These are phyloP conservation scores for Mallotus nudiflorus DNA, from an alignment of 345 rosid genomes.

Conservation along the genomic window DNA sequence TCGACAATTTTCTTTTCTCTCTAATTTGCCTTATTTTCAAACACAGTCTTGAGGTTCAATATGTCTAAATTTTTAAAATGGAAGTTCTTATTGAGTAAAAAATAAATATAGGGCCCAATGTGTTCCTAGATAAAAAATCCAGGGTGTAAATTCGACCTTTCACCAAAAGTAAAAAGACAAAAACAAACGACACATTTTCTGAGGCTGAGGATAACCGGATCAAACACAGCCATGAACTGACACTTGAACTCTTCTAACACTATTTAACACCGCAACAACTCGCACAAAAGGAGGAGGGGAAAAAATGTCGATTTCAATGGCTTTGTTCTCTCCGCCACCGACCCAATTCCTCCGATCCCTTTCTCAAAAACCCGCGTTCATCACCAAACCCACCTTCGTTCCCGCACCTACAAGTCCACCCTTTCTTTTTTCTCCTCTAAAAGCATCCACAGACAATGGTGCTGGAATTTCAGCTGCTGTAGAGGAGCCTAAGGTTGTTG, in stretches of 20 bases:
- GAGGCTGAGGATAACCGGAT: slow-evolving; percentile 22
- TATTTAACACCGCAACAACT: too few relatives aligned
- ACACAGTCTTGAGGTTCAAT: too few relatives aligned
- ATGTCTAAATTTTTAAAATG: too few relatives aligned
- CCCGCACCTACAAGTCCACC: slow-evolving; percentile 39
- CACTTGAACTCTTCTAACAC: too few relatives aligned
- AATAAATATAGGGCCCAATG: too few relatives aligned
- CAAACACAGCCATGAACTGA: slow-evolving; percentile 12
- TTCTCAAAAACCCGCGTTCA: slow-evolving; percentile 34
- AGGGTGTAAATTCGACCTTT: too few relatives aligned
- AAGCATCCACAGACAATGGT: slow-evolving; percentile 53
- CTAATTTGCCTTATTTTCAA: too few relatives aligned
- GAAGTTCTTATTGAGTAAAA: too few relatives aligned
- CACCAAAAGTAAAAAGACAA: too few relatives aligned
- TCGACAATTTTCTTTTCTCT: too few relatives aligned
- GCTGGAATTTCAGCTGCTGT: slow-evolving; percentile 45
- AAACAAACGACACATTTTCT: neutral
- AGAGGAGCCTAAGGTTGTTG: slow-evolving; percentile 31
- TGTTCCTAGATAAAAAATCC: too few relatives aligned
- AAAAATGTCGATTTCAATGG: slow-evolving; percentile 68
- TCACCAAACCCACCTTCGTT: slow-evolving; percentile 31
- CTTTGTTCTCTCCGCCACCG: slow-evolving; percentile 46
- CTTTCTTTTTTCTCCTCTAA: slow-evolving; percentile 32
- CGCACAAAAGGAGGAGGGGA: too few relatives aligned
- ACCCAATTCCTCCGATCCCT: slow-evolving; percentile 33